Base-by-base conservation (phyloP, 148 eudicot species). In the Vaccinium macrocarpon region DNA sequence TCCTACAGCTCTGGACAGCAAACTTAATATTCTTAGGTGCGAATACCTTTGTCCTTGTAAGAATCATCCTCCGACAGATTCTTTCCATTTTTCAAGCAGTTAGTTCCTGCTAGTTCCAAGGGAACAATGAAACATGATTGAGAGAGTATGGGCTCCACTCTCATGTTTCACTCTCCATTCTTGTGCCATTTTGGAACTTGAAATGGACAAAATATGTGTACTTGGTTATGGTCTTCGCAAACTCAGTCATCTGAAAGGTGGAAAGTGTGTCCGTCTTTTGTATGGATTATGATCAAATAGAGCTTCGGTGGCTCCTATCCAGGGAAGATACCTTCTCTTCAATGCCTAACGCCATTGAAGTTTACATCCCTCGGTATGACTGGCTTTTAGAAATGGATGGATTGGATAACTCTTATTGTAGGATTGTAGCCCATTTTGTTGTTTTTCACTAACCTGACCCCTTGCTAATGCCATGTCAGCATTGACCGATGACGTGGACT, bases 21-120 rank as follows among this genome's bases (percentile, higher is more conserved):
- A 84, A 97, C 88, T 81, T 96, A 79, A 18, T 94, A 19, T 96
- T 96, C 87, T 89, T 96, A 81, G 97, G 93, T 70, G 98, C 93
- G 27, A 96, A 94, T 86, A 88, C 93, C 18, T 88, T 75, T 50
- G 90, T 93, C 77, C 86, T 96, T 62, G 72, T 91, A 81, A 90
- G 80, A 80, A 76, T 94, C 16, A 90, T 94, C 53, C 68, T 86
- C 62, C 57, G 78, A 79, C 85, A 82, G 84, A 29, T 93, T 87
- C 87, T 84, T 84, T 80, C 94, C 95, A 2, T 81, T 93, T 74
- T 94, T 93, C 81, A 87, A 85, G 84, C 86, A 11, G 66, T 82
- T 82, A 23, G 73, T 27, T 25, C 79, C 25, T 75, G 55, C 48
- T 11, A 84, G 59, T 83, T 78, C 89, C 10, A 84, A 87, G 82